Evolutionary conservation across 1,139 yeast species (phyloP), one percentile per base, ranked within the genome.

Genomic region (Taphrina confusa): DNA sequence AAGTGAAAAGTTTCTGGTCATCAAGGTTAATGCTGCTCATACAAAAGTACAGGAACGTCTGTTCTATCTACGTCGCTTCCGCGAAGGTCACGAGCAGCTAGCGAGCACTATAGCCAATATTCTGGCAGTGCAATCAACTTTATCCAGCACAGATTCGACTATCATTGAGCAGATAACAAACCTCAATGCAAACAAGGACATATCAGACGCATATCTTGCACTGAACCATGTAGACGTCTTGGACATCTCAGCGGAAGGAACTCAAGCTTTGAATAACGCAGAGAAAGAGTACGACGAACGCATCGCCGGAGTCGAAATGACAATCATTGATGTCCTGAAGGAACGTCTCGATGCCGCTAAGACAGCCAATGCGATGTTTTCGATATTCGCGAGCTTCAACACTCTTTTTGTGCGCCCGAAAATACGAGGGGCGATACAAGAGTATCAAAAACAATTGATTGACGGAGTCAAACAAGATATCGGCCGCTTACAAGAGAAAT

Each of bases 1-100:
- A 50, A 81, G 83, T 14, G 95, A 87, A 62, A 84, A 83, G 65
- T 86, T 86, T 69, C 79, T 85, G 31, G 79, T 85, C 27, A 80
- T 88, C 16, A 80, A 84, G 64, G 77, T 88, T 14, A 75, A 76
- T 34, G 79, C 82, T 18, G 71, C 75, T 1, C 81, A 84, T 28
- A 68, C 69, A 0, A 71, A 70, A 16, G 68, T 86, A 6, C 78
- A 76, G 64, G 80, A 78, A 1, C 73, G 83, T 39, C 64, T 87
- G 1, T 75, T 72, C 1, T 75, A 76, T 36, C 68, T 86, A 1
- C 70, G 69, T 6, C 67, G 71, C 0, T 80, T 88, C 64, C 75
- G 91, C 65, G 64, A 68, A 0, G 76, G 78, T 9, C 92, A 88
- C 66, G 76, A 80, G 46, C 80, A 81, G 58, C 73, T 86, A 23